A percentile compares a stretch with the other conserved stretches of the same genome.
phyloP scores from a whole-genome alignment of 768 basidiomycete genomes.

The Krasilnikovozyma curviuscula region DNA sequence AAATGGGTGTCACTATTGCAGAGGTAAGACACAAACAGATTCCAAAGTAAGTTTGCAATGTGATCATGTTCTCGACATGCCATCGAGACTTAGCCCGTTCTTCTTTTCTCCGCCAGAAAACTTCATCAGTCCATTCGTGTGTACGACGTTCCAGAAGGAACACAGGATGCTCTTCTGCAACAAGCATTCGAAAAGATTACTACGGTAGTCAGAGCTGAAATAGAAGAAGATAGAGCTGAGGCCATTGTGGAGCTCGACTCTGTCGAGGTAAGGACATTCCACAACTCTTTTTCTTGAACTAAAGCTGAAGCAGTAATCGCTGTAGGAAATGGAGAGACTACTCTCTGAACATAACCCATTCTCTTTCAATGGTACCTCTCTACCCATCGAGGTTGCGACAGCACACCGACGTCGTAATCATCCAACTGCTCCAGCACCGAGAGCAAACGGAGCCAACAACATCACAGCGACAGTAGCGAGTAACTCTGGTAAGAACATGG shows the following conservation, averaged over 20 bases:
- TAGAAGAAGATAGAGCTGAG: slow-evolving; percentile 39
- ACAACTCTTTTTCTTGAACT: slow-evolving; percentile 4
- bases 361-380: slow-evolving; percentile 41
- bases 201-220: slow-evolving; percentile 44
- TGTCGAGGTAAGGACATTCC: slow-evolving; percentile 25
- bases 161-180: slow-evolving; percentile 81
- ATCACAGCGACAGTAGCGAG: not conserved
- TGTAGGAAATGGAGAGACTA: slow-evolving; percentile 64
- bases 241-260: slow-evolving; percentile 30
- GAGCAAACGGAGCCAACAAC: slow-evolving; percentile 5
- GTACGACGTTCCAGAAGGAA: slow-evolving; percentile 47
- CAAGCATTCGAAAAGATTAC: slow-evolving; percentile 67
- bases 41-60: slow-evolving; percentile 31
- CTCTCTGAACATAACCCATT: slow-evolving; percentile 54
- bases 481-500: slow-evolving; percentile 6
- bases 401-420: not conserved
- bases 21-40: slow-evolving; percentile 46
- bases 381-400: slow-evolving; percentile 42
- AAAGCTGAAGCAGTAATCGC: not conserved
- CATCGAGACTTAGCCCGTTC: not conserved
- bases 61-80: not conserved
- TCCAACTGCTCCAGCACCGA: slow-evolving; percentile 1
- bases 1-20: slow-evolving; percentile 69
- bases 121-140: slow-evolving; percentile 54
- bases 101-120: slow-evolving; percentile 15